Conservation (phyloP, 352 stramenopile genomes). For the Globisporangium paroecandrum region DNA sequence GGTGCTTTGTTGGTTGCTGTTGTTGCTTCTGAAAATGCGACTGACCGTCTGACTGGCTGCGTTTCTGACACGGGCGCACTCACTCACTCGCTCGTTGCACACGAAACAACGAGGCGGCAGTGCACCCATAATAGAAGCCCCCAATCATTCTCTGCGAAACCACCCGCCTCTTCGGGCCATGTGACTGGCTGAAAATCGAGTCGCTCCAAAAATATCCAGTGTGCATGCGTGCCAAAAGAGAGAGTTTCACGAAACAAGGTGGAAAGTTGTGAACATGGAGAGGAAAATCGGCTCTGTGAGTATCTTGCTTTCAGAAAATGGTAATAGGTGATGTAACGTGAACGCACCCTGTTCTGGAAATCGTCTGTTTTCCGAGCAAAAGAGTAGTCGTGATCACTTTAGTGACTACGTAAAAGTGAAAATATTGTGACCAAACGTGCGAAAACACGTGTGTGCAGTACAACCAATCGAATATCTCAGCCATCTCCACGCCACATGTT, state of each 20-base stretch:
- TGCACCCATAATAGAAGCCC: neutral
- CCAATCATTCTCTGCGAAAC: conserved; percentile 5
- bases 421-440: neutral
- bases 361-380: neutral
- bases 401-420: conserved; percentile 1
- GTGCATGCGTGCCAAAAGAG: neutral
- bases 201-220: conserved; percentile 9
- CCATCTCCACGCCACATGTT: neutral
- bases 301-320: neutral
- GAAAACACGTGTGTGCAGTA: too few relatives aligned
- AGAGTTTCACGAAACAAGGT: neutral
- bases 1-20: neutral
- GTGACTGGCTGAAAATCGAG: conserved; percentile 8
- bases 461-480: too few relatives aligned
- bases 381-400: neutral
- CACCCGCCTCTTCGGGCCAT: neutral
- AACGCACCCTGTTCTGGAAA: neutral
- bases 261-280: neutral
- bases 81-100: neutral
- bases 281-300: neutral
- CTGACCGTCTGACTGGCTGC: neutral
- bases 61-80: neutral
- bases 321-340: neutral
- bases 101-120: neutral
- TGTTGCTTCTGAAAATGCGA: neutral